phyloP scores from a whole-genome alignment of 2,329 filamentous ascomycete species.

The Neocatenulostroma microsporum region DNA sequence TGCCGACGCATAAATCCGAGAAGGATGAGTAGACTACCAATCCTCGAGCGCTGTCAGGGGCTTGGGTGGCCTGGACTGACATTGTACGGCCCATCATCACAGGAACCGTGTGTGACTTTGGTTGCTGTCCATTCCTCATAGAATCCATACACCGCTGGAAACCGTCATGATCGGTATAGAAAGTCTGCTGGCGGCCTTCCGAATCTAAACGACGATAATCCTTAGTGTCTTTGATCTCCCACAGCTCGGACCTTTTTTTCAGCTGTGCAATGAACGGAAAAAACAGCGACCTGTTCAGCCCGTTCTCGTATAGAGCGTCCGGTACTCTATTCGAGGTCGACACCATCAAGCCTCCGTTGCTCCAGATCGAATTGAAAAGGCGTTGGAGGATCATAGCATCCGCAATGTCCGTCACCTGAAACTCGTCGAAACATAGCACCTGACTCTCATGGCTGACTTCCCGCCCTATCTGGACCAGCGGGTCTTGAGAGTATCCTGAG shows the following conservation, averaged over 20 bases:
- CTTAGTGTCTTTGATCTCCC: constrained; percentile 65
- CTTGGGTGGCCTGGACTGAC: constrained; percentile 9
- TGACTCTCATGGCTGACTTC: constrained; percentile 63
- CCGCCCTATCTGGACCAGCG: constrained; percentile 59
- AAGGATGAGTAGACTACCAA: constrained; percentile 49
- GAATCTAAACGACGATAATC: constrained; percentile 58
- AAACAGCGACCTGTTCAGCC: constrained; percentile 40
- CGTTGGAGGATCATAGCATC: constrained; percentile 68
- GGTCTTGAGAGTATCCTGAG: constrained; percentile 49
- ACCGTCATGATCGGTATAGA: constrained; percentile 11
- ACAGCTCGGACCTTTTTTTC: constrained; percentile 68
- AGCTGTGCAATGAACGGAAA: constrained; percentile 63
- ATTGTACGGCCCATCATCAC: constrained; percentile 18
- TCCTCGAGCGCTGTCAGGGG: background rate
- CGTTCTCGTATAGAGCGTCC: constrained; percentile 45
- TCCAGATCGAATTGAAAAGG: constrained; percentile 67
- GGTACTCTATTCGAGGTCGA: constrained; percentile 74
- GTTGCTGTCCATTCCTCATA: constrained; percentile 2
- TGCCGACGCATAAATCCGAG: constrained; percentile 51
- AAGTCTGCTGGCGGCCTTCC: constrained; percentile 13
- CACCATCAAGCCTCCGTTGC: constrained; percentile 66
- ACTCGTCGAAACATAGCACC: constrained; percentile 71
- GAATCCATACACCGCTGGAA: constrained; percentile 9
- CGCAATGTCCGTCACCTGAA: constrained; percentile 70
- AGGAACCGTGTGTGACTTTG: constrained; percentile 10